A percentile compares a stretch with the other conserved stretches of the same genome.
Conservation (phyloP, 2,329 filamentous ascomycete species). For the Beauveria sp. region DNA sequence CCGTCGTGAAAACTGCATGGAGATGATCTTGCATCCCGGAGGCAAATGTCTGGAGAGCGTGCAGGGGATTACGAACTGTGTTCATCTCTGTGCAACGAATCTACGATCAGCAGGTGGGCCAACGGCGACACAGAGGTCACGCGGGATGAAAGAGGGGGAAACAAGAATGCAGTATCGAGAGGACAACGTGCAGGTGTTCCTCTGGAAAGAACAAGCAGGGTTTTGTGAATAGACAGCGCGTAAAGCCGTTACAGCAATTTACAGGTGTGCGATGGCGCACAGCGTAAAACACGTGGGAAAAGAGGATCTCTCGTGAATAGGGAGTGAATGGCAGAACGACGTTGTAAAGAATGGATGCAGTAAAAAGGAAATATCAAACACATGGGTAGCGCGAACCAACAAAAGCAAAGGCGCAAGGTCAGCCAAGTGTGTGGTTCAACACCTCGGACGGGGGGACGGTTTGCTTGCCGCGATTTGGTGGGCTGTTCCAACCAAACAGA, state of each 20-base stretch:
- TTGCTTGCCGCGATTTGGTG: not conserved
- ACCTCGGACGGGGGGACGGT: not conserved
- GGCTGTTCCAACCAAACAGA: not conserved
- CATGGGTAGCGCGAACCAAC: not conserved
- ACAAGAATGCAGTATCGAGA: not conserved
- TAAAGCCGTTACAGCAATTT: not conserved
- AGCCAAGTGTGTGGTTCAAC: not conserved
- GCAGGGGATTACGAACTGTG: not conserved
- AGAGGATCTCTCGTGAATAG: not conserved
- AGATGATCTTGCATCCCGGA: not conserved
- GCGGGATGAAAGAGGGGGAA: not conserved
- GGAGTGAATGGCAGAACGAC: not conserved
- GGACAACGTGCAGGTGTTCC: not conserved
- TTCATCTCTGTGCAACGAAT: not conserved
- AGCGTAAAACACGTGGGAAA: slow-evolving; percentile 5
- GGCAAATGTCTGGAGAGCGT: not conserved
- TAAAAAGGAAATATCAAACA: not conserved
- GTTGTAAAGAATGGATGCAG: not conserved
- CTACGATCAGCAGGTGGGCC: not conserved
- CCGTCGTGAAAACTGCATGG: not conserved
- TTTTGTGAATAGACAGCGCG: not conserved
- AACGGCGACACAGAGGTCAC: not conserved
- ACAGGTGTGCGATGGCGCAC: not conserved
- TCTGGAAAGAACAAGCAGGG: not conserved
- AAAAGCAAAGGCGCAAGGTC: not conserved